These are phyloP conservation scores for Dendrostoma leiphaemia DNA, from an alignment of 2,329 filamentous ascomycete species.

Conservation along the genomic window DNA sequence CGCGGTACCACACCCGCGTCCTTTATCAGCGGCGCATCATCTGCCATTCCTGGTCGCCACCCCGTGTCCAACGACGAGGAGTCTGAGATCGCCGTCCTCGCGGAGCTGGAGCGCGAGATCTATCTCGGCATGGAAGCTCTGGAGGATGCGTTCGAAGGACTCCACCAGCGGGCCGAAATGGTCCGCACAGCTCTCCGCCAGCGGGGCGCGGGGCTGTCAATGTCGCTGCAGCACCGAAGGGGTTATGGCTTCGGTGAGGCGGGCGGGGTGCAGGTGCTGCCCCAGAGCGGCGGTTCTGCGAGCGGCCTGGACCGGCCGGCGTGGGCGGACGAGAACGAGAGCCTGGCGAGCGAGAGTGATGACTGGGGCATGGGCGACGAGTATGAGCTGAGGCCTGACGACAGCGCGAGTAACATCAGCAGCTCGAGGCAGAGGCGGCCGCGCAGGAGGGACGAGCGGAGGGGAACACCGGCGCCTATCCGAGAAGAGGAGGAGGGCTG, in stretches of 20 bases:
- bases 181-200: slow-evolving; percentile 79
- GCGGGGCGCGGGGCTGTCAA: slow-evolving; percentile 73
- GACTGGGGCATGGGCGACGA: slow-evolving; percentile 56
- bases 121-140: slow-evolving; percentile 91
- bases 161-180: slow-evolving; percentile 81
- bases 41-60: slow-evolving; percentile 42
- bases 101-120: slow-evolving; percentile 90
- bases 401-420: slow-evolving; percentile 78
- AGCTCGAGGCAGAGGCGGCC: slow-evolving; percentile 66
- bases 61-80: slow-evolving; percentile 90
- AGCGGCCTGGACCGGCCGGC: slow-evolving; percentile 45
- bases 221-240: slow-evolving; percentile 59
- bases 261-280: slow-evolving; percentile 52
- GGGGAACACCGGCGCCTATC: slow-evolving; percentile 66
- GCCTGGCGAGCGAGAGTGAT: slow-evolving; percentile 47
- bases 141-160: slow-evolving; percentile 87
- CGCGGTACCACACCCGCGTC: slow-evolving; percentile 52
- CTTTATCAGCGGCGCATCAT: slow-evolving; percentile 45
- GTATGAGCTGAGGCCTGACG: slow-evolving; percentile 68
- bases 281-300: slow-evolving; percentile 45
- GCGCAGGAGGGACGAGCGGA: slow-evolving; percentile 65
- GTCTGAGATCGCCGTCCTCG: slow-evolving; percentile 83
- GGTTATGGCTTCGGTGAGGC: slow-evolving; percentile 23
- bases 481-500: slow-evolving; percentile 61
- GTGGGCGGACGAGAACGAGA: slow-evolving; percentile 42